phyloP scores from a whole-genome alignment of 441 rosid genomes.

The Metrosideros polymorpha region DNA sequence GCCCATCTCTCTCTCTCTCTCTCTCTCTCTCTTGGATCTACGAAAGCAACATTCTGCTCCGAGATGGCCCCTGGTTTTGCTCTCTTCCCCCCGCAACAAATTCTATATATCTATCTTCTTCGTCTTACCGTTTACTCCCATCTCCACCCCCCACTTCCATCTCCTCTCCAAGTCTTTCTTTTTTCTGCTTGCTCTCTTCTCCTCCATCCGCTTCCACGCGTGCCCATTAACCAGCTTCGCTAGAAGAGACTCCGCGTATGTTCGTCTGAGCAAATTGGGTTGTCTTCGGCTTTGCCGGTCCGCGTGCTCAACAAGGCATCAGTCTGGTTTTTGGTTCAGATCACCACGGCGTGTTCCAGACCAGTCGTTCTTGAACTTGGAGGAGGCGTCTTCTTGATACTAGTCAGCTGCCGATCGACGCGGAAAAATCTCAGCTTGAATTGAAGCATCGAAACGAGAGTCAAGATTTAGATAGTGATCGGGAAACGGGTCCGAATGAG shows the following conservation, averaged over 20 bases:
- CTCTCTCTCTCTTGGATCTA: background rate
- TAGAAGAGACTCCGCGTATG: background rate
- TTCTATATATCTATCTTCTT: background rate
- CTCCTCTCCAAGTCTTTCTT: background rate
- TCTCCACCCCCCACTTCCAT: background rate
- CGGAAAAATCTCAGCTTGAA: background rate
- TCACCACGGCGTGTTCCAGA: background rate
- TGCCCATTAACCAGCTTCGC: background rate
- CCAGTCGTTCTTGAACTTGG: background rate
- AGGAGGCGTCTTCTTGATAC: background rate
- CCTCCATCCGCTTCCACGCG: background rate
- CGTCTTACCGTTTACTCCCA: background rate
- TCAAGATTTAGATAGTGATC: background rate
- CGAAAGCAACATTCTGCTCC: background rate
- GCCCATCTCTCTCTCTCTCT: background rate
- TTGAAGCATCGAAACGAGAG: background rate
- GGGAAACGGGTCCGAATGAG: background rate
- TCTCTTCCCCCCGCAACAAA: background rate
- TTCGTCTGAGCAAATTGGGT: background rate
- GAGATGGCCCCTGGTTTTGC: conserved; percentile 13
- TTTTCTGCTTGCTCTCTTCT: background rate
- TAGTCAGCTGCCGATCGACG: background rate
- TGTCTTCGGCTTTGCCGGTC: background rate
- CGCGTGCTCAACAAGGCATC: background rate
- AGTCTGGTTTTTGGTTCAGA: background rate